Base-by-base conservation (phyloP, 2,329 filamentous ascomycete species). In the Penicillium corylophilum region DNA sequence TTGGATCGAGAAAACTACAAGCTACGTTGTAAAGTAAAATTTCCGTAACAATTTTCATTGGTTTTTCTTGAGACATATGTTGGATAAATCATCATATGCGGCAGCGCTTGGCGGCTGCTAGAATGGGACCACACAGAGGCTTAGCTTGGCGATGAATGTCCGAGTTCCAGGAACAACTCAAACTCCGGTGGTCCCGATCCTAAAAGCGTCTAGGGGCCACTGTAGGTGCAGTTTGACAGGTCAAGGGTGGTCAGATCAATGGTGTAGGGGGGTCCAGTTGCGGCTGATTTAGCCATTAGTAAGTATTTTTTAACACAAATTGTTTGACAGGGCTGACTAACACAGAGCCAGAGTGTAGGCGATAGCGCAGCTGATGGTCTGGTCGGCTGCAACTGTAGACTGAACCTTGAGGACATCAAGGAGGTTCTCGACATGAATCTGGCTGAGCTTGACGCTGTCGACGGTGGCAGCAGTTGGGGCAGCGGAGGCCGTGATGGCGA, bases 301-400 rank as follows among this genome's bases (percentile, higher is more conserved):
- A 18, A 29, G 13, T 31, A 4, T 12, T 18, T 31, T 5, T 2
- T 7, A 16, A 9, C 9, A 9, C 1, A 8, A n/a, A 9, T 35
- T 4, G 33, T 18, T 2, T 5, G 15, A 28, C 26, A 13, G 36
- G 12, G 13, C 2, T 15, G n/a, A 44, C 41, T 24, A 48, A 59
- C 56, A 50, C 4, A 59, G 46, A 7, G 53, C 29, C 7, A 59
- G 48, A 4, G 51, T 46, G n/a, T 59, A 59, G 15, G 51, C 28
- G 5, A 59, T 41, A 13, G 35, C 44, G 54, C 56, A 59, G 28
- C 35, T 48, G 23, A 58, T 58, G 46, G 24, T 24, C 39, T 54
- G 51, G 23, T 59, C 45, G 29, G 10, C 29, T 4, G 33, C 28
- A 13, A 18, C n/a, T 6, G 16, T 40, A 16, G 26, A 40, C 2